These are phyloP conservation scores for Wallacemonas sp. DNA, from an alignment of 208 protist genomes.

Conservation along the genomic window DNA sequence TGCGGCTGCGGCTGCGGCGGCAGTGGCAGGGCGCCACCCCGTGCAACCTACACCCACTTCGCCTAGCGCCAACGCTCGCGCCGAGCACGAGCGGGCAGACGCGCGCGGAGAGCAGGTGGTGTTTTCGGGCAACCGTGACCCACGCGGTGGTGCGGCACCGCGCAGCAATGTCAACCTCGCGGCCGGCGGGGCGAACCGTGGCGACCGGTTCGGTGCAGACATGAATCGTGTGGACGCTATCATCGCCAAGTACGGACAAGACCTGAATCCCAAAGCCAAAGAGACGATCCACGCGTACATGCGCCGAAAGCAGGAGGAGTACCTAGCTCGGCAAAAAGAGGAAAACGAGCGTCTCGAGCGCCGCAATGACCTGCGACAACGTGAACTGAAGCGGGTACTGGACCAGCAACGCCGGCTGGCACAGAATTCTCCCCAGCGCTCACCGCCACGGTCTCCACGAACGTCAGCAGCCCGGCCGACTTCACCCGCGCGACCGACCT, in stretches of 20 bases:
- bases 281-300: constrained; percentile 90
- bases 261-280: constrained; percentile 64
- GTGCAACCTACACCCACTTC: not conserved
- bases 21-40: not conserved
- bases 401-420: constrained; percentile 47
- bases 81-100: not conserved
- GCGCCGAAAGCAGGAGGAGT: constrained; percentile 86
- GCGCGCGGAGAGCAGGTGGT: not conserved
- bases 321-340: constrained; percentile 57
- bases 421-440: constrained; percentile 4
- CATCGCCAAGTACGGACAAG: constrained; percentile 70
- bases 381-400: constrained; percentile 64
- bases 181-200: not conserved
- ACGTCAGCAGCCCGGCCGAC: not conserved
- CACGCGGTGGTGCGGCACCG: not conserved
- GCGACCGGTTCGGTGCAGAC: constrained; percentile 32
- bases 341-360: constrained; percentile 50
- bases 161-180: constrained; percentile 12
- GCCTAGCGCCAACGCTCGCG: not conserved
- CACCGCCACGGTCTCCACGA: not conserved
- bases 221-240: constrained; percentile 84
- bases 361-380: constrained; percentile 50
- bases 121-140: constrained; percentile 1
- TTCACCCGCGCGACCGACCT: not conserved
- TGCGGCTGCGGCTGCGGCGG: constrained; percentile 8